Conservation (phyloP, 31 red algal species). For the Endocladia muricata region DNA sequence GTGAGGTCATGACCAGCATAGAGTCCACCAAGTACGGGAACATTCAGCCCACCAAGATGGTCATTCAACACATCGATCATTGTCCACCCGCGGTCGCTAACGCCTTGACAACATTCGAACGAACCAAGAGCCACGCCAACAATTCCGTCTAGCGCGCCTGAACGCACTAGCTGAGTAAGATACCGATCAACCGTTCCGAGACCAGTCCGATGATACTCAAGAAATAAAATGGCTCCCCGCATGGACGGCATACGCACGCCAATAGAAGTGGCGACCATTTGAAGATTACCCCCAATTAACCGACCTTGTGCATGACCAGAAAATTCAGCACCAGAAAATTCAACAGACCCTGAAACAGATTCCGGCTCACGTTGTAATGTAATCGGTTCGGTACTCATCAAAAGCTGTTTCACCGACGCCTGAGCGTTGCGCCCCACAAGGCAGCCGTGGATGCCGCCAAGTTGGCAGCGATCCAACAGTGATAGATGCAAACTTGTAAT, state of each 20-base stretch:
- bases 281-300: too few species aligned
- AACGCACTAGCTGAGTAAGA: not conserved
- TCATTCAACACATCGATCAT: not conserved
- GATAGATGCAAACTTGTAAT: not conserved
- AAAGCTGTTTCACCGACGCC: too few species aligned
- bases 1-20: not conserved
- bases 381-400: too few species aligned
- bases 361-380: too few species aligned
- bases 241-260: too few species aligned
- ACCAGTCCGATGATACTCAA: not conserved
- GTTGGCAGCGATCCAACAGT: not conserved
- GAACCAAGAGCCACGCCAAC: not conserved
- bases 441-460: too few species aligned
- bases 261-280: too few species aligned
- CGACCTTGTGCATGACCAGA: too few species aligned
- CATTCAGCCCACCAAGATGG: not conserved
- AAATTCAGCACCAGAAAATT: too few species aligned
- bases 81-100: not conserved
- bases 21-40: conserved; percentile 3
- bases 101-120: not conserved
- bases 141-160: conserved; percentile 4
- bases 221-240: too few species aligned
- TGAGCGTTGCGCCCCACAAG: too few species aligned
- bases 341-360: too few species aligned
- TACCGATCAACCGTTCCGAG: not conserved